Evolutionary conservation across 108 stramenopile genomes (phyloP), one percentile per base, ranked within the genome.

Genomic region (Thalassiosira profunda): DNA sequence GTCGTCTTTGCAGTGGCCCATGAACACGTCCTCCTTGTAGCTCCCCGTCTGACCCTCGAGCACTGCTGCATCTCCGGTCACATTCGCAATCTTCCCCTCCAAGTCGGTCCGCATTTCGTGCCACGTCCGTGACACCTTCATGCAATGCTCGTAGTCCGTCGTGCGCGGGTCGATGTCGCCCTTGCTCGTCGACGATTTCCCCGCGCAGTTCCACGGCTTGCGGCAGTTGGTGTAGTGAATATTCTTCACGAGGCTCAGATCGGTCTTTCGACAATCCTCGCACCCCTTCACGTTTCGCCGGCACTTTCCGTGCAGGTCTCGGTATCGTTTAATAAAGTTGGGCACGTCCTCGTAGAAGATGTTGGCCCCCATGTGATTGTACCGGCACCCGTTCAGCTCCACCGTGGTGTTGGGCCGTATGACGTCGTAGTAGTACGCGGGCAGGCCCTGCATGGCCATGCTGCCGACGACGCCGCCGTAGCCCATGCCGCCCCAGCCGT

Each of bases 391-490:
- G 44, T 87, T 87, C 38, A 87, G 34, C 43, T 74, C 78, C 4
- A 80, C 53, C 6, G 82, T 53, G 1, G 80, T 83, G 48, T 84
- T 74, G 4, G 76, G 76, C 23, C 72, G 72, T 1, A 88, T 17
- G 12, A 70, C 64, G 60, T 91, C 90, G 57, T 91, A 91, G 59
- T 76, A 88, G 56, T 86, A 91, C 0, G 86, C 85, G 5, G 84
- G 69, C 2, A 83, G 60, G 5, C 90, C 90, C 54, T 91, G 90
- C 62, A 80, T 80, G 9, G 90, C 86, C 90, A 91, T 91, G 30
- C 85, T 81, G n/a, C 90, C 90, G 24, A 82, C 80, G 23, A 84
- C 85, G 10, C 85, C 87, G 21, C 87, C 87, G 47, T 87, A 87
- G 30, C 89, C 89, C 30, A 70, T 30, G 0, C 81, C 85, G 23